Evolutionary conservation across 108 stramenopile genomes (phyloP).

Genomic region (Pseudonitzschia delicatissima): DNA sequence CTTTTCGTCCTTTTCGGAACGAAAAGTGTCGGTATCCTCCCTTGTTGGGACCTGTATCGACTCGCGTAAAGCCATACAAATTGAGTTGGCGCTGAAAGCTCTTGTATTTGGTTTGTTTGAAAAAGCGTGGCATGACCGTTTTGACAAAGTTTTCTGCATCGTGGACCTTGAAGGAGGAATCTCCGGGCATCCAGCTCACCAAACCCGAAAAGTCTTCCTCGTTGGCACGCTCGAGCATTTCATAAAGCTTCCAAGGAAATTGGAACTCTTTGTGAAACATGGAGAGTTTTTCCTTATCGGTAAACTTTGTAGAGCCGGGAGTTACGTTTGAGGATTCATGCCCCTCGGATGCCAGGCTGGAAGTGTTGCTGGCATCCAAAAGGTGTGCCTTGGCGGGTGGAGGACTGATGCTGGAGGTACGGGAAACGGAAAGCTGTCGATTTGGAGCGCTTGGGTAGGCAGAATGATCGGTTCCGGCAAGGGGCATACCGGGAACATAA

Average conservation of each 20-base stretch:
- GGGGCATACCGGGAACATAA: not conserved
- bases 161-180: conserved; percentile 56
- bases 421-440: not conserved
- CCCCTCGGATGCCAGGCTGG: no score
- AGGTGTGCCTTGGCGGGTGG: no score
- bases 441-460: not conserved
- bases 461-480: not conserved
- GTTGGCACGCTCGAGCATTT: conserved; percentile 32
- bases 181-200: conserved; percentile 42
- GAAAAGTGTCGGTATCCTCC: conserved; percentile 36
- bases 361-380: no score
- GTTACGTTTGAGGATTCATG: not conserved
- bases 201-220: conserved; percentile 20
- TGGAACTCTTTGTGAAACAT: conserved; percentile 30
- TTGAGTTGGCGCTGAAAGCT: conserved; percentile 55
- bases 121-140: conserved; percentile 47
- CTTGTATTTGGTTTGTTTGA: conserved; percentile 53
- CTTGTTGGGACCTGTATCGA: conserved; percentile 41
- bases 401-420: no score
- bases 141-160: conserved; percentile 52
- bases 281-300: conserved; percentile 5
- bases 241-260: conserved; percentile 40
- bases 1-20: conserved; percentile 25
- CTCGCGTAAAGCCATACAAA: conserved; percentile 26
- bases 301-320: not conserved